Base-by-base conservation (phyloP, 129 eudicot genomes). In the Flaveria robusta region DNA sequence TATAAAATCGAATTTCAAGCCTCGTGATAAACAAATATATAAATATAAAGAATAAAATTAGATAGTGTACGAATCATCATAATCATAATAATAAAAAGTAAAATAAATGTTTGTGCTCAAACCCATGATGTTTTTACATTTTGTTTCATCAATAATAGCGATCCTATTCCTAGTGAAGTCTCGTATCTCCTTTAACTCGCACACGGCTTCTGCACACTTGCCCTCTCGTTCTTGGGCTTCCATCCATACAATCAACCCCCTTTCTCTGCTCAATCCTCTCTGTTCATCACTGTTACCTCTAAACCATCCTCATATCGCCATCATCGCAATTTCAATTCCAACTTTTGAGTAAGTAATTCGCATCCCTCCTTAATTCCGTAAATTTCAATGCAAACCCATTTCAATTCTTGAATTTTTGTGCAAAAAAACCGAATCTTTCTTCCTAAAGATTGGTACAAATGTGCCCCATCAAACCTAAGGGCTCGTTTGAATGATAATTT, bases 261-360 rank as follows among this genome's bases (percentile, higher is more conserved):
- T n/a, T 19, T 58, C 15, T 20, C 1, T 58, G 31, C 18, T 13
- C 9, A 18, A 3, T 60, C 66, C 13, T 59, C n/a, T 60, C 19
- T 60, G 66, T 60, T 26, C 68, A 29, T 29, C 43, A 63, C 68
- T 63, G 43, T 63, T 14, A 26, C 20, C 68, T 63, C 68, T 63
- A 15, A 15, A 29, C 10, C 16, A 13, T 60, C 67, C 5, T 29
- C 68, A 63, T 29, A 63, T 29, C 22, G 13, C 45, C 13, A 63
- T 29, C 68, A 63, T 63, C 43, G 43, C 11, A 1, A 15, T 63
- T 63, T 8, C 45, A 63, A 27, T 63, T 63, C 12, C 1, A 63
- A 63, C 45, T 63, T 63, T 63, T 29, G 23, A 63, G 68, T 63
- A 63, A 29, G 45, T 63, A 0, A n/a, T 63, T 29, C 10, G 8